Base-by-base conservation (phyloP, 78 protist species). In the Dictyostelium brefeldianum region DNA sequence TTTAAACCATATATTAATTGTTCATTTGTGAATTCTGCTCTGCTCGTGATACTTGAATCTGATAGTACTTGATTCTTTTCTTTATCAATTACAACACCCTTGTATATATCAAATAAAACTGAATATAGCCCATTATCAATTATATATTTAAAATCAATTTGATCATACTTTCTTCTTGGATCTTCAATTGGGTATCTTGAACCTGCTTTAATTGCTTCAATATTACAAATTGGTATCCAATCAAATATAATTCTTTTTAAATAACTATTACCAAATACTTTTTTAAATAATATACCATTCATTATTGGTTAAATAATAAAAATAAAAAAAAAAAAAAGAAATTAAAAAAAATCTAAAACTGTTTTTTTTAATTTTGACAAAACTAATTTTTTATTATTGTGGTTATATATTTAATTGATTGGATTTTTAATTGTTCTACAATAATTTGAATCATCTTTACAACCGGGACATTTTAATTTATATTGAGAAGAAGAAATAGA, bases 391-490 rank as follows among this genome's bases (percentile, higher is more conserved):
- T 62, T 62, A 51, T 14, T 18, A 8, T 54, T 54, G 6, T 18
- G 6, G 0, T 54, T 15, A n/a, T n/a, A n/a, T n/a, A 51, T 8
- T 51, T 51, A 12, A 14, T 51, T 12, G 12, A 79, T 79, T 54
- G 95, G 89, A 46, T 91, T 91, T 17, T 36, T n/a, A 69, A 91
- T 91, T 27, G 79, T 70, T 73, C 89, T 80, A 83, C 95, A 91
- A 81, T 79, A 83, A 62, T 14, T 62, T 43, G 47, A 9, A 27
- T 91, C 80, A 53, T 81, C 83, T 31, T 62, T 91, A 67, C 95
- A 91, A 18, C 95, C 95, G 1, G 95, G 95, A 71, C 95, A 91
- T 81, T 65, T 91, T 27, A 91, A 51, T 5, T 36, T 36, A 36
- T 91, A 91, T 67, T 91, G 89, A 9, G n/a, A 17, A 1, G 47